Base-by-base conservation (phyloP, 1,284 basidiomycete genomes). In the Ustilago crameri region DNA sequence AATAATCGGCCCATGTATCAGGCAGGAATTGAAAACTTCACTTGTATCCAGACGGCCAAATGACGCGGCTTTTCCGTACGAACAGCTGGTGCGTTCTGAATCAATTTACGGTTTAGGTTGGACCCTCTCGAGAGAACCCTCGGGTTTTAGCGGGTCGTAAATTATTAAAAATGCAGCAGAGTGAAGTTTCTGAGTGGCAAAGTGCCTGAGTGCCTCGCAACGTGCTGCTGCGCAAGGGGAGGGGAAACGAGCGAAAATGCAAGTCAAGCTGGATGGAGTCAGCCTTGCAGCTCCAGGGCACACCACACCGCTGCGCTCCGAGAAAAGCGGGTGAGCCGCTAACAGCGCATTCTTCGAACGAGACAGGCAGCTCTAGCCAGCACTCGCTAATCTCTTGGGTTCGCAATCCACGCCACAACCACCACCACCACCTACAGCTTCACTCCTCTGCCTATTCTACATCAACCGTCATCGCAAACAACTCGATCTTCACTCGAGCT, bases 271-370 rank as follows among this genome's bases (percentile, higher is more conserved):
- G 24, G 9, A 45, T 34, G 27, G 17, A 34, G 45, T 47, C 45
- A 34, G 45, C 45, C n/a, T 34, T 47, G 45, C 45, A 47, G 45
- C 43, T 27, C 23, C 30, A 5, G 12, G 30, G 5, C 30, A 30
- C 30, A n/a, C n/a, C n/a, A n/a, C n/a, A n/a, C n/a, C n/a, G n/a
- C 30, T 30, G 5, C 30, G 30, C 30, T 5, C 30, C 5, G 30
- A 5, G 7, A 30, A 30, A 30, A 30, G 5, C 15, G 35, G 14
- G 9, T 5, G n/a, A 37, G 35, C 8, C 9, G 5, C 14, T 37
- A 37, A 14, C 5, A 14, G 17, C 35, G 35, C 35, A 9, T n/a
- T 37, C 14, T n/a, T 17, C 12, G 35, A 37, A 37, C n/a, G 35
- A 37, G 35, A 37, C 12, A 37, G 35, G 17, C 14, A 37, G 35